These are phyloP conservation scores for Lasiodiplodia citricola DNA, from an alignment of 2,329 filamentous ascomycete genomes.

Conservation along the genomic window DNA sequence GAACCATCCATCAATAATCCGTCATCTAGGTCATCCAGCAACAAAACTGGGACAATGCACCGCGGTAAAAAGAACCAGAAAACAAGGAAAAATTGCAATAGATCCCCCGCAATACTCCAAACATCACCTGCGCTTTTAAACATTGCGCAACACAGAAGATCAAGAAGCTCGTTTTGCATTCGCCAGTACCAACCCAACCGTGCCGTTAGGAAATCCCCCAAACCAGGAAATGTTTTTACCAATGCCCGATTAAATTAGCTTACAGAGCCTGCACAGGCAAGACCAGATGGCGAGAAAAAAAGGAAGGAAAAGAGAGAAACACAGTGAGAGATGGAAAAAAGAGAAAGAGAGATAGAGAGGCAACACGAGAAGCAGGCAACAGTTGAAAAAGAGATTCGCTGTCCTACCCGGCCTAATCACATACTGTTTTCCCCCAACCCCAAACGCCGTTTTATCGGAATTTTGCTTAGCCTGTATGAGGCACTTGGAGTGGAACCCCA, in stretches of 20 bases:
- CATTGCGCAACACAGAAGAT: not conserved
- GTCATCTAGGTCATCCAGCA: not conserved
- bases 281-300: not conserved
- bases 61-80: not conserved
- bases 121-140: not conserved
- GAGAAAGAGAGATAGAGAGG: not conserved
- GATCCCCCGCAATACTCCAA: not conserved
- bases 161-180: not conserved
- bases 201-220: not conserved
- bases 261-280: conserved; percentile 2
- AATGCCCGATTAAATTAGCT: conserved; percentile 22
- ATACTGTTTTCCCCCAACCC: conserved; percentile 19
- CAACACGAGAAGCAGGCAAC: not conserved
- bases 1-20: not conserved
- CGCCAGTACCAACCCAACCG: not conserved
- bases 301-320: not conserved
- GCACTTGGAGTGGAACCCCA: not conserved
- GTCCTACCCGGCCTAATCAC: conserved; percentile 5
- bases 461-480: conserved; percentile 1
- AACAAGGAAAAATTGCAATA: not conserved
- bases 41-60: not conserved
- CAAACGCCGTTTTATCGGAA: conserved; percentile 8
- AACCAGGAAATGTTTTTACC: conserved; percentile 5
- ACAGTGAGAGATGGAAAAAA: not conserved
- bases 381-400: conserved; percentile 6